Conservation (phyloP, 305 asterid genomes). For the Fraxinus ornus region DNA sequence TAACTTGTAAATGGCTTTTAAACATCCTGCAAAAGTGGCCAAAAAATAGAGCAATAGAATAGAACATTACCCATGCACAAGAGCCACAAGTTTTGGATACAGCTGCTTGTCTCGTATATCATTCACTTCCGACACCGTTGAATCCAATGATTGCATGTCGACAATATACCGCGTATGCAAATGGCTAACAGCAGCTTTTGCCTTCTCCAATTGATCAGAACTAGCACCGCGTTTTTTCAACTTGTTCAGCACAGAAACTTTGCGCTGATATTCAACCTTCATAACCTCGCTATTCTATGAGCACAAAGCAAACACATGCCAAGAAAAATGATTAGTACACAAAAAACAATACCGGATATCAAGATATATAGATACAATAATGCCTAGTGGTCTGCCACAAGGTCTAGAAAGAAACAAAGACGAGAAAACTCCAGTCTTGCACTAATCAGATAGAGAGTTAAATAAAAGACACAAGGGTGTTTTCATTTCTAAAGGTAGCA, state of each 20-base stretch:
- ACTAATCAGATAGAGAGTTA: background rate
- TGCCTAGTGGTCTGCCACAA: background rate
- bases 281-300: conserved; percentile 82
- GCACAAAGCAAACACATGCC: conserved; percentile 14
- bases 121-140: conserved; percentile 86
- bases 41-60: background rate
- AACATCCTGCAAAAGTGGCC: background rate
- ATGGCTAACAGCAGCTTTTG: conserved; percentile 95
- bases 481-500: background rate
- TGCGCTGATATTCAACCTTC: conserved; percentile 86
- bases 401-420: background rate
- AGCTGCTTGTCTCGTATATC: conserved; percentile 92
- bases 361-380: background rate
- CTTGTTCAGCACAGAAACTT: conserved; percentile 67
- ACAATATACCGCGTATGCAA: conserved; percentile 92
- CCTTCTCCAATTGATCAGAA: conserved; percentile 81
- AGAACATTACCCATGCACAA: conserved; percentile 73
- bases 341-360: background rate
- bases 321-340: conserved; percentile 4
- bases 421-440: background rate
- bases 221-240: conserved; percentile 77
- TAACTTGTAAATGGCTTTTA: background rate
- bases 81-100: conserved; percentile 80
- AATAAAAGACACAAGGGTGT: background rate
- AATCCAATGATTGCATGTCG: conserved; percentile 96